Base-by-base conservation (phyloP, 371 early-diverging fungal genomes). In the Polyrhizophydium stewartii region DNA sequence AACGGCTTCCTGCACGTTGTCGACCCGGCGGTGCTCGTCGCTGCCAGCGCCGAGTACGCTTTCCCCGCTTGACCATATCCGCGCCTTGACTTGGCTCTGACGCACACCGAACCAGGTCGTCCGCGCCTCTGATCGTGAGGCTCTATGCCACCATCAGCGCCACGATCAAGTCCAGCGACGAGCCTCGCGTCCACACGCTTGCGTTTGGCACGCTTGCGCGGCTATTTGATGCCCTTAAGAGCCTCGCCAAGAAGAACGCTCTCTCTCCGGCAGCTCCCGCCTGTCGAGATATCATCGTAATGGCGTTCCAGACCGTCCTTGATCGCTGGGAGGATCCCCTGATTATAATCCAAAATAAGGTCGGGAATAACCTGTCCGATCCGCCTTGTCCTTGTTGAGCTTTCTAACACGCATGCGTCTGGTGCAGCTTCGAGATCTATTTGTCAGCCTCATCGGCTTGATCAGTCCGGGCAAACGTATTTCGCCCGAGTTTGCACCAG, bases 291-390 rank as follows among this genome's bases (percentile, higher is more conserved):
- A 24, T 50, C 12, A 50, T 50, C 24, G n/a, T 12, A 10, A 16
- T 50, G 51, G 9, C 27, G 27, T 50, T 50, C n/a, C 27, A 50
- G 16, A 16, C 31, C 9, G 12, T 50, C n/a, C n/a, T 50, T 9
- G 51, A 50, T 50, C 51, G 51, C 16, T 50, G 51, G 51, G 51
- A 50, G 25, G 51, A 50, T 50, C 51, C 51, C 10, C 31, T 50
- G 16, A 25, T 25, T 10, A 50, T 25, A 16, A 50, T 50, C 25
- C 51, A 50, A 31, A 24, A 50, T n/a, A 50, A 50, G 25, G 51
- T 50, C 9, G 12, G 16, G 51, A 24, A 9, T 50, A 17, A n/a
- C n/a, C n/a, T n/a, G n/a, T n/a, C n/a, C n/a, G n/a, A n/a, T n/a
- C n/a, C n/a, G n/a, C n/a, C n/a, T n/a, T n/a, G n/a, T n/a, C n/a